These are phyloP conservation scores for Colletotrichum truncatum DNA, from an alignment of 2,329 filamentous ascomycete species.

Conservation along the genomic window DNA sequence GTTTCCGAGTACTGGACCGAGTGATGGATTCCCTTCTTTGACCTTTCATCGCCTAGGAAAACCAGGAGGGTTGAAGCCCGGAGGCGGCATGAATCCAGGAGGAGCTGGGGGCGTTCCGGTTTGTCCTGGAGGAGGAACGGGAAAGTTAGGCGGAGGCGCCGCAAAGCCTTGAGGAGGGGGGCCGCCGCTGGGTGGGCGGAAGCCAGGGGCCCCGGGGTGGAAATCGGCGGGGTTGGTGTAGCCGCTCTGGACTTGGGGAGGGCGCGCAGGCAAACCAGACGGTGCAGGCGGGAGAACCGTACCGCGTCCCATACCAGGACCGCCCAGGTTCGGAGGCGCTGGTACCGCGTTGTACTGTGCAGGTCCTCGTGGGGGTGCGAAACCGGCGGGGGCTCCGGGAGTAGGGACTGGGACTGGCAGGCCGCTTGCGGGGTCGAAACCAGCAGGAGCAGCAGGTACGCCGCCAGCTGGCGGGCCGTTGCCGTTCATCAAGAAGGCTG, in stretches of 20 bases:
- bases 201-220: constrained; percentile 47
- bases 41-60: constrained; percentile 41
- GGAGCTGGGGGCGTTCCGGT: constrained; percentile 42
- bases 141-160: constrained; percentile 50
- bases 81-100: constrained; percentile 55
- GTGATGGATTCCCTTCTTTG: background rate
- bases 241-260: constrained; percentile 54
- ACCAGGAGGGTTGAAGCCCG: constrained; percentile 46
- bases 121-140: constrained; percentile 49
- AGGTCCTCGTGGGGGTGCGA: constrained; percentile 46
- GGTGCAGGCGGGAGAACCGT: constrained; percentile 56
- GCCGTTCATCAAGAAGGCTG: constrained; percentile 69
- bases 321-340: constrained; percentile 20
- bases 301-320: constrained; percentile 34
- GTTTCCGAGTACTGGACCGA: background rate
- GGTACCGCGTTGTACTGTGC: constrained; percentile 42
- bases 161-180: constrained; percentile 49
- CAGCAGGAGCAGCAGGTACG: constrained; percentile 35
- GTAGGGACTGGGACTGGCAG: constrained; percentile 33
- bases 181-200: constrained; percentile 45
- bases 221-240: constrained; percentile 59
- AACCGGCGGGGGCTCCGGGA: constrained; percentile 44
- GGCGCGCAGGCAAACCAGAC: constrained; percentile 59
- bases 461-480: constrained; percentile 36
- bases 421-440: constrained; percentile 45